Percentiles rank a stretch among this genome's conserved stretches.
These are phyloP conservation scores for Tanacetum coccineum DNA, from an alignment of 129 eudicot species.

Conservation along the genomic window DNA sequence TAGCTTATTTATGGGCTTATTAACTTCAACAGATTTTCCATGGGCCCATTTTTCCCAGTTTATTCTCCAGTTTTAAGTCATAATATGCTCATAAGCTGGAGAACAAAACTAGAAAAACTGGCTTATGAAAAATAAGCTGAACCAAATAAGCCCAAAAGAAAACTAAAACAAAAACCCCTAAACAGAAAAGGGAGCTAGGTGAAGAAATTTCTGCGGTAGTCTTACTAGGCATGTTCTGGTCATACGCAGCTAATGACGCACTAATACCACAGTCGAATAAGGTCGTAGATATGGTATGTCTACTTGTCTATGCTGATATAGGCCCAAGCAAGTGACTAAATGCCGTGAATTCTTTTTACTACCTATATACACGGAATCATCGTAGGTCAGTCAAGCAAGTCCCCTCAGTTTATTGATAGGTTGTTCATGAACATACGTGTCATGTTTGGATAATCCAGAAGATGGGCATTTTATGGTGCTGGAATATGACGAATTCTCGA, in stretches of 20 bases:
- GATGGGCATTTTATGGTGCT: background rate
- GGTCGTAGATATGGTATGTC: background rate
- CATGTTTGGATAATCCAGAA: too few relatives aligned
- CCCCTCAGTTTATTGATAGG: background rate
- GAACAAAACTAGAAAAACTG: too few relatives aligned
- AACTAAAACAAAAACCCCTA: too few relatives aligned
- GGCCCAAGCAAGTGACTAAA: background rate
- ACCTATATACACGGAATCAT: background rate
- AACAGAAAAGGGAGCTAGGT: too few relatives aligned
- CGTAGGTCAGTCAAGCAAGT: too few relatives aligned
- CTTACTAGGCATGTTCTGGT: background rate
- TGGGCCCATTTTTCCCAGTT: too few relatives aligned
- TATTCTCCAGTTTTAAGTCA: too few relatives aligned
- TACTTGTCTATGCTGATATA: background rate
- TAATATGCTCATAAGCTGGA: too few relatives aligned
- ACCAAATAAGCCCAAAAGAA: too few relatives aligned
- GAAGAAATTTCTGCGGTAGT: background rate
- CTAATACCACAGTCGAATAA: background rate
- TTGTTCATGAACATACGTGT: background rate
- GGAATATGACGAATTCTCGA: background rate
- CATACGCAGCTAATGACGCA: background rate
- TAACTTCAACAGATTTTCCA: too few relatives aligned
- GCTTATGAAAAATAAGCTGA: too few relatives aligned
- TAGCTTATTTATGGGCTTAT: too few relatives aligned
- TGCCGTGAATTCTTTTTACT: background rate